Evolutionary conservation across 164 flowering plant genomes (phyloP), one percentile per base, ranked within the genome.

Genomic region (Cinnamomum micranthum): DNA sequence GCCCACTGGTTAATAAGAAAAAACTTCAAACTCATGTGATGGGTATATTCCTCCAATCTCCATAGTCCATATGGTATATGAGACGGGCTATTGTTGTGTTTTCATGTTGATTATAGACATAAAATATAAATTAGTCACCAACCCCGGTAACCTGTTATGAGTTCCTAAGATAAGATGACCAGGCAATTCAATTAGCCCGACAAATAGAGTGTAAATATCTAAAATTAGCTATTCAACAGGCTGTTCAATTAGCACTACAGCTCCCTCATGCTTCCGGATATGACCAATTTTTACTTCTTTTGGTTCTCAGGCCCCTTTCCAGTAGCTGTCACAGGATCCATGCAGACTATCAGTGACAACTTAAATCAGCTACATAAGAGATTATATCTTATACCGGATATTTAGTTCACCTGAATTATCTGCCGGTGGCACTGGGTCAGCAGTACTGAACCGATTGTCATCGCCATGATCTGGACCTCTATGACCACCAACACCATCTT

Each of bases 211-310:
- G 33, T 31, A 31, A 31, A 31, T 4, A 31, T 31, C 33, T 31
- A 6, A 31, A 31, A 31, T 31, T 31, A 31, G 33, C 33, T 31
- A 31, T 31, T 31, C 33, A 31, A 31, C 33, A 31, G 6, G 33
- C 33, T 4, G 33, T 4, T 31, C 33, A 31, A 31, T 31, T 76
- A 4, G 90, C 74, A 68, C 71, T 11, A 86, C 87, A 74, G 88
- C 24, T 63, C 91, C 96, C 80, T 95, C 97, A 70, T 91, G 94
- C 81, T 92, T 95, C 80, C 99, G 82, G 68, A 93, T 74, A 92
- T 87, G 25, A 87, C 83, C 70, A 89, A 88, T 78, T 91, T 92
- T 83, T 87, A 88, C 73, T 84, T 77, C 74, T 80, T 84, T n/a
- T 60, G 83, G 65, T 77, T 79, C 14, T 79, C 78, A 62, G 90